Conservation (phyloP, 2,329 filamentous ascomycete species). For the Thelonectria discophora region DNA sequence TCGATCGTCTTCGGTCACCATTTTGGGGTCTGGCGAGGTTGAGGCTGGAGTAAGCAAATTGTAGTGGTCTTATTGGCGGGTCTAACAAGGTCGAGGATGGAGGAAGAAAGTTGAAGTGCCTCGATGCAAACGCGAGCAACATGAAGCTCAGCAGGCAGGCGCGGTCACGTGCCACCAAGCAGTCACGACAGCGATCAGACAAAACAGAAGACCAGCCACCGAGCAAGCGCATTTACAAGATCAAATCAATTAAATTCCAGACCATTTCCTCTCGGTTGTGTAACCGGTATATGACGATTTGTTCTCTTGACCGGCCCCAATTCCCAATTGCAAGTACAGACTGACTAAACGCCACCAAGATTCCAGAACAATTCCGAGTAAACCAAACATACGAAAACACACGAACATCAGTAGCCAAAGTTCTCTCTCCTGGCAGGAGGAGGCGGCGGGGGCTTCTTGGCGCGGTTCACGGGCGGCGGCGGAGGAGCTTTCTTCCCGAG, state of each 20-base stretch:
- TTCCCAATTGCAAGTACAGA: slow-evolving; percentile 15
- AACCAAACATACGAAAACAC: slow-evolving; percentile 9
- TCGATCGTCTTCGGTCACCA: slow-evolving; percentile 87
- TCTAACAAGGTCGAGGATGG: background rate
- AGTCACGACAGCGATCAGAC: background rate
- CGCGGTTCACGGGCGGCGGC: slow-evolving; percentile 60
- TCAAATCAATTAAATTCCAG: slow-evolving; percentile 30
- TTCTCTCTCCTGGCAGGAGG: slow-evolving; percentile 46
- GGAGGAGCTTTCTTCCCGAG: slow-evolving; percentile 64
- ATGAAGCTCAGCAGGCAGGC: slow-evolving; percentile 7
- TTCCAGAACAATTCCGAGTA: slow-evolving; percentile 8
- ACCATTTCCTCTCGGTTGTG: slow-evolving; percentile 18
- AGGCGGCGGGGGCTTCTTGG: slow-evolving; percentile 51
- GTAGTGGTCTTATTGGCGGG: background rate
- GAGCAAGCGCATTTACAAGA: background rate
- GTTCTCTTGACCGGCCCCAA: slow-evolving; percentile 28
- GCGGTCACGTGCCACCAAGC: slow-evolving; percentile 14
- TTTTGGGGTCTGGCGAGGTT: slow-evolving; percentile 42
- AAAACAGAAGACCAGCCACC: background rate
- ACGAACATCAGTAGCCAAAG: slow-evolving; percentile 34
- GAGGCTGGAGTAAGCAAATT: background rate
- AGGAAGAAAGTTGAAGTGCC: background rate
- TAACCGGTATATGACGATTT: slow-evolving; percentile 28
- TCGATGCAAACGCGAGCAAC: background rate
- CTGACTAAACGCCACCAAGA: slow-evolving; percentile 31